These are phyloP conservation scores for Emmonsiellopsis sp. DNA, from an alignment of 2,329 filamentous ascomycete species.

Conservation along the genomic window DNA sequence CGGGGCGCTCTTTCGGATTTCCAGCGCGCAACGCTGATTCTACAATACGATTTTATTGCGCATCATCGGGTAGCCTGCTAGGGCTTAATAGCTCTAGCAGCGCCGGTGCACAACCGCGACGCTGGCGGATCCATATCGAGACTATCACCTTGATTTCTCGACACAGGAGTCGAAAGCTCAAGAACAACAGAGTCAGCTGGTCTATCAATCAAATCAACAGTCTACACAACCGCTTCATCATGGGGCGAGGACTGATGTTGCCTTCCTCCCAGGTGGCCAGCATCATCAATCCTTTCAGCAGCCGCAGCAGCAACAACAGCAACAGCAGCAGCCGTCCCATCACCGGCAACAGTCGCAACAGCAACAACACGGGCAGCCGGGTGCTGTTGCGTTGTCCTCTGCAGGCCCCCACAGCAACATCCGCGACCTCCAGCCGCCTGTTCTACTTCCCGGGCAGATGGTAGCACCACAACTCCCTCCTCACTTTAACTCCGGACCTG, in stretches of 20 bases:
- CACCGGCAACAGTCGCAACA: conserved; percentile 27
- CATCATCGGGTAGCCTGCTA: conserved; percentile 44
- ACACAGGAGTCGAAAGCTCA: conserved; percentile 58
- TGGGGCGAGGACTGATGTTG: conserved; percentile 23
- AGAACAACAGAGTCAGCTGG: conserved; percentile 55
- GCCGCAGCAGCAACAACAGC: conserved; percentile 31
- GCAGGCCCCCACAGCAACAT: conserved; percentile 21
- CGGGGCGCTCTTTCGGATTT: neutral
- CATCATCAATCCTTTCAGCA: conserved; percentile 28
- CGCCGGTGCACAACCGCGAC: conserved; percentile 62
- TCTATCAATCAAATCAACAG: conserved; percentile 47
- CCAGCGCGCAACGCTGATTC: neutral
- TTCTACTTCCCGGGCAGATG: conserved; percentile 26
- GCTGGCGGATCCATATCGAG: conserved; percentile 67
- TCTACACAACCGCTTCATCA: conserved; percentile 27
- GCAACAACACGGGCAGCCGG: conserved; percentile 17
- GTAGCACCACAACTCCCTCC: conserved; percentile 25
- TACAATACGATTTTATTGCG: conserved; percentile 6
- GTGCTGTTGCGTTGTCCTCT: conserved; percentile 23
- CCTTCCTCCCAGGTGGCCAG: conserved; percentile 24
- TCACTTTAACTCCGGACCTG: conserved; percentile 24
- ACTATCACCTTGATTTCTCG: conserved; percentile 69
- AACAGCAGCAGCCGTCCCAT: conserved; percentile 25
- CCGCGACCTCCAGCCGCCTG: conserved; percentile 24
- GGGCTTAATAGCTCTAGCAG: conserved; percentile 65